These are phyloP conservation scores for Roridomyces roridus DNA, from an alignment of 768 basidiomycete species.

Conservation along the genomic window DNA sequence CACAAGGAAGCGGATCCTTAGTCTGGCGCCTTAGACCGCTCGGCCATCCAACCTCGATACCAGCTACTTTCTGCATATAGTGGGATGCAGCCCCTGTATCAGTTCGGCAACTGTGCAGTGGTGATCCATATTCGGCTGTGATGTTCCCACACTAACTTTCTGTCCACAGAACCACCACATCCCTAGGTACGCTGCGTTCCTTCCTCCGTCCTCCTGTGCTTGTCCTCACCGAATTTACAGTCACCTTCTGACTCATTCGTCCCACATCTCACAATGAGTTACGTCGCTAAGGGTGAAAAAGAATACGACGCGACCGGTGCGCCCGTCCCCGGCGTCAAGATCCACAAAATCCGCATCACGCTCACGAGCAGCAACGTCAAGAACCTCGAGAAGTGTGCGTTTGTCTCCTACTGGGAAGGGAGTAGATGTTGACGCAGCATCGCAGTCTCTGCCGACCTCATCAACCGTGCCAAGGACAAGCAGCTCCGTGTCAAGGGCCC, in stretches of 20 bases:
- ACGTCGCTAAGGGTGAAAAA: slow-evolving; percentile 98
- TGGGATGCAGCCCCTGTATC: too few relatives aligned
- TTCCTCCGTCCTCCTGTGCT: background rate
- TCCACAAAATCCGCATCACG: slow-evolving; percentile 99
- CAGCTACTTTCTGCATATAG: too few relatives aligned
- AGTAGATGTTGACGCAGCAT: background rate
- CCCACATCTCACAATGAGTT: slow-evolving; percentile 76
- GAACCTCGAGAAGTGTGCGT: slow-evolving; percentile 97
- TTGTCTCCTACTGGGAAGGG: background rate
- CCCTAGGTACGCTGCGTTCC: slow-evolving; percentile 20
- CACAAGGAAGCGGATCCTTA: slow-evolving; percentile 48
- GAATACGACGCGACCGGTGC: slow-evolving; percentile 96
- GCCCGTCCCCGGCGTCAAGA: slow-evolving; percentile 84
- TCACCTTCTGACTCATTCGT: slow-evolving; percentile 83
- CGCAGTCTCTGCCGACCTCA: slow-evolving; percentile 92
- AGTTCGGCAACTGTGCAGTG: background rate
- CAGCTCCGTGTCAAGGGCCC: slow-evolving; percentile 99
- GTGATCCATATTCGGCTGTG: too few relatives aligned
- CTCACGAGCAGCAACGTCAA: slow-evolving; percentile 97
- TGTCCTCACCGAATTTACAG: slow-evolving; percentile 36
- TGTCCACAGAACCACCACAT: slow-evolving; percentile 11
- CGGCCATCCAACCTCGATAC: slow-evolving; percentile 74
- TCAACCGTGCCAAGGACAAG: slow-evolving; percentile 99
- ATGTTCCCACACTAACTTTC: background rate
- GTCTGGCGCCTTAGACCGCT: slow-evolving; percentile 92